Conservation (phyloP, 139 green algal genomes). For the Raphidocelis subcapitata region DNA sequence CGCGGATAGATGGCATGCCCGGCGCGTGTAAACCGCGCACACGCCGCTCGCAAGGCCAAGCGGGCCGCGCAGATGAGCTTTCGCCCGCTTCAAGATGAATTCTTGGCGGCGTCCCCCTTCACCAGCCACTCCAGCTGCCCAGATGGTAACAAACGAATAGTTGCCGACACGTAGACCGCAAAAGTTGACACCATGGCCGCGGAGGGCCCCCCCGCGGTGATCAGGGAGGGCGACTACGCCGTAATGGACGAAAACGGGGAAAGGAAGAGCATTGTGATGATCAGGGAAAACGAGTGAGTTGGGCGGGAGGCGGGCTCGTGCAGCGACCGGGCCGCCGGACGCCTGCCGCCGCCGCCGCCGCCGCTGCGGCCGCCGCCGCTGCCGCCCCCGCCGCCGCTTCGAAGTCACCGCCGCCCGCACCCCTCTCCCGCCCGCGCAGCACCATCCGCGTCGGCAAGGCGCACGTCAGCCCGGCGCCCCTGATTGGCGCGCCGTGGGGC, state of each 20-base stretch:
- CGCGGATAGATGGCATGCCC: too few species aligned
- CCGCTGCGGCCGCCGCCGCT: not conserved
- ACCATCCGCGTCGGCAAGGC: constrained; percentile 21
- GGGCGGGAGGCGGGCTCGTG: not conserved
- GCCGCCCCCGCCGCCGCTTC: not conserved
- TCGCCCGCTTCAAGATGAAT: too few species aligned
- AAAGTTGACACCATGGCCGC: too few species aligned
- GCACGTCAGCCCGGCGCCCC: constrained; percentile 4
- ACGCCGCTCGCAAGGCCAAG: too few species aligned
- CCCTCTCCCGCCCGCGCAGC: not conserved
- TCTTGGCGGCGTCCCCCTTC: too few species aligned
- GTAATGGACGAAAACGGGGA: constrained; percentile 71
- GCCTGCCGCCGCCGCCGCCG: not conserved
- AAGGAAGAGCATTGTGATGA: constrained; percentile 37
- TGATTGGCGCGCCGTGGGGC: constrained; percentile 21
- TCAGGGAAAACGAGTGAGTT: constrained; percentile 34
- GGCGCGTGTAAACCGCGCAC: too few species aligned
- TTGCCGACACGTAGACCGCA: too few species aligned
- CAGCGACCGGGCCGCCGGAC: not conserved
- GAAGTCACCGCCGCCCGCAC: not conserved
- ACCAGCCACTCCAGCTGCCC: too few species aligned
- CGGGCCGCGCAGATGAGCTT: too few species aligned
- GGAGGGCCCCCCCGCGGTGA: too few species aligned
- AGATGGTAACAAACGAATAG: too few species aligned
- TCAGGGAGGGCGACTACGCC: constrained; percentile 59